Evolutionary conservation across 768 basidiomycete genomes (phyloP).

Genomic region (Leucocoprinus leucothites): DNA sequence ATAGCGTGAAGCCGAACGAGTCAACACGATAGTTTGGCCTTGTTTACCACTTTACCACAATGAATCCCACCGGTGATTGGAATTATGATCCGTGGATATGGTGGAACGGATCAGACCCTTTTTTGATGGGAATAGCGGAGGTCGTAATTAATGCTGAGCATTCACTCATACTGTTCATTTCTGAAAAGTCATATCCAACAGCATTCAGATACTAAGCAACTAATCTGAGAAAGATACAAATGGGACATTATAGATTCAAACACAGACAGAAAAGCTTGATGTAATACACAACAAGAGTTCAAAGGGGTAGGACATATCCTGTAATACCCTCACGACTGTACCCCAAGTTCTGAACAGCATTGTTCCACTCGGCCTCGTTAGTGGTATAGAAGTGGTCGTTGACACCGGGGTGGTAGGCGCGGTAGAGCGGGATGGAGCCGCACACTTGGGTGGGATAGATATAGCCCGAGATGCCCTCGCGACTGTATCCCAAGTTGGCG

Average conservation of each 20-base stretch:
- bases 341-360: constrained; percentile 1
- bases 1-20: too few relatives aligned
- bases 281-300: background rate
- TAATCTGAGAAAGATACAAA: background rate
- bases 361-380: background rate
- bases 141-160: too few relatives aligned
- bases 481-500: constrained; percentile 3
- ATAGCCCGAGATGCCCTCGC: constrained; percentile 9
- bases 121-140: too few relatives aligned
- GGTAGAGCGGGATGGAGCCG: constrained; percentile 11
- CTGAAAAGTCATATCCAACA: too few relatives aligned
- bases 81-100: too few relatives aligned
- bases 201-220: too few relatives aligned
- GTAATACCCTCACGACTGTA: constrained; percentile 10
- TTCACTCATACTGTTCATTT: too few relatives aligned
- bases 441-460: constrained; percentile 6
- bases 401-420: background rate
- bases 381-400: constrained; percentile 15
- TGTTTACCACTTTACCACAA: too few relatives aligned
- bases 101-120: too few relatives aligned
- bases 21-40: too few relatives aligned
- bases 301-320: constrained; percentile 6
- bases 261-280: background rate
- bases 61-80: too few relatives aligned
- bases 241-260: too few relatives aligned